Evolutionary conservation across 208 protist species (phyloP), one percentile per base, ranked within the genome.

Genomic region (Crithidia bombi): DNA sequence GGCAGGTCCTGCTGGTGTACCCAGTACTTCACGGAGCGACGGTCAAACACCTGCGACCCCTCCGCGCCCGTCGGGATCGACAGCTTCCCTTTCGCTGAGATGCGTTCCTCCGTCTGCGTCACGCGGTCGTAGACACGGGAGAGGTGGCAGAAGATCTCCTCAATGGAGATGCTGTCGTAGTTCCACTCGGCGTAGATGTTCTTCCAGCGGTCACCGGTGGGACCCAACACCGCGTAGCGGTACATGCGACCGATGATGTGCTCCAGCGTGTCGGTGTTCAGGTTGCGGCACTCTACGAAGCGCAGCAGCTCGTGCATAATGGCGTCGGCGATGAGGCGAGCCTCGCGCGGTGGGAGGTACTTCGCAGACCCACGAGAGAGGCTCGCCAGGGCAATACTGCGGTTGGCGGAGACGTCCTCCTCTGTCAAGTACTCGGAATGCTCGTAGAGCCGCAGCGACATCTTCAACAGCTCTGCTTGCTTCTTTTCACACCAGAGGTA

Each of bases 11-110:
- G 89, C 78, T 81, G 61, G 69, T 94, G 87, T 64, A 96, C 89
- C 88, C 86, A 94, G 68, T 94, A 96, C 85, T 96, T 94, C 15
- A 94, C 86, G 17, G 85, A 94, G 55, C 83, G 82, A 43, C 86
- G 89, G 68, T 94, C 89, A 78, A 96, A 96, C 38, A 89, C 84
- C 73, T 96, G 91, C 50, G 89, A 89, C 43, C 91, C 88, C 41
- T 84, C 87, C 12, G 79, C 77, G 36, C 86, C 89, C n/a, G 73
- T 69, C 25, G 85, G 62, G 44, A 90, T 90, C 21, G 58, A 59
- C 26, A 68, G 58, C 65, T 90, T 84, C 3, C 69, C 78, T 50
- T 87, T 91, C 19, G 67, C 77, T 23, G 75, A 83, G 41, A 90
- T 89, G 62, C 81, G 80, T 50, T 86, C 84, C 79, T 93, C 85